Evolutionary conservation across 2,329 filamentous ascomycete species (phyloP).

Genomic region (Calonectria leucothoes): DNA sequence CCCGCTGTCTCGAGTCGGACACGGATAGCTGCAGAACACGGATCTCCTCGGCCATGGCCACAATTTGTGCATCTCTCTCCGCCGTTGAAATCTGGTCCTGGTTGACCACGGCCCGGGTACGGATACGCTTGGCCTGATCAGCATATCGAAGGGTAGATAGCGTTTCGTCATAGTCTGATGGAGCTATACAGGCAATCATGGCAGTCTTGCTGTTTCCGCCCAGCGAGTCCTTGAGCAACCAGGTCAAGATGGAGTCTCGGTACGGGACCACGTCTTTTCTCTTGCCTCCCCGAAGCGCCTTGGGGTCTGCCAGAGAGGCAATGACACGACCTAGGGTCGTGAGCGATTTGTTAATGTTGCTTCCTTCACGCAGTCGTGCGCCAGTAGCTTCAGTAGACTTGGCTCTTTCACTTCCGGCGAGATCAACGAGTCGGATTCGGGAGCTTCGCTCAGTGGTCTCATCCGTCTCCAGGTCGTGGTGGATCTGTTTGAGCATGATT

Average conservation of each 20-base stretch:
- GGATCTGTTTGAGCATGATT: constrained; percentile 97
- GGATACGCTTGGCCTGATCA: constrained; percentile 97
- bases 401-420: constrained; percentile 94
- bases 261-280: constrained; percentile 82
- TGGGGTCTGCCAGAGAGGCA: constrained; percentile 83
- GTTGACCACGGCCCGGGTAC: constrained; percentile 93
- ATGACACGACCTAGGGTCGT: constrained; percentile 97
- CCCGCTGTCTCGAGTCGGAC: constrained; percentile 72
- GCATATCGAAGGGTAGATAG: constrained; percentile 96
- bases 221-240: constrained; percentile 94
- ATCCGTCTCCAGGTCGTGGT: constrained; percentile 96
- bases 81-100: constrained; percentile 93
- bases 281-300: constrained; percentile 68
- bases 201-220: constrained; percentile 98
- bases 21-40: constrained; percentile 83
- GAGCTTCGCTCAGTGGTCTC: constrained; percentile 96
- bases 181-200: constrained; percentile 98
- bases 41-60: constrained; percentile 95
- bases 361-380: constrained; percentile 88
- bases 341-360: constrained; percentile 99
- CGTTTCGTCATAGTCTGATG: constrained; percentile 96
- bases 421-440: constrained; percentile 92
- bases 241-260: constrained; percentile 84
- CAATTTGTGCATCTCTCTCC: constrained; percentile 93
- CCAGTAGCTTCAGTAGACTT: constrained; percentile 97